phyloP scores from a whole-genome alignment of 345 rosid species.

The Leavenworthia alabamica region DNA sequence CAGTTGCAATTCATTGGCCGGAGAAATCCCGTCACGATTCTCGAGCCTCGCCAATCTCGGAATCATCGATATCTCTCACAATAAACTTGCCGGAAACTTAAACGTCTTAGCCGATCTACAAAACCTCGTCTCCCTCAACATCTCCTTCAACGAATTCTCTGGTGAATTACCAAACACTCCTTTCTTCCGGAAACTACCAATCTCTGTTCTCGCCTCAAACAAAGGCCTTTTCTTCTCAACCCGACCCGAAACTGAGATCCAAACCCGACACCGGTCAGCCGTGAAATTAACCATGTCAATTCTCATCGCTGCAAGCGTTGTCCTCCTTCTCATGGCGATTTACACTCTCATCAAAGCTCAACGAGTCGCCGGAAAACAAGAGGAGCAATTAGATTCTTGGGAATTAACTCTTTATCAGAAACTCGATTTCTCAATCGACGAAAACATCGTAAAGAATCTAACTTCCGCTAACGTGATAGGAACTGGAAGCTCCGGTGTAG shows the following conservation, averaged over 20 bases:
- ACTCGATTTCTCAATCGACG: constrained; percentile 66
- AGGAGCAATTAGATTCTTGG: constrained; percentile 49
- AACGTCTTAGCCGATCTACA: constrained; percentile 47
- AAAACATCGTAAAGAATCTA: constrained; percentile 43
- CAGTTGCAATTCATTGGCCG: constrained; percentile 62
- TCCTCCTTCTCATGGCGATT: constrained; percentile 55
- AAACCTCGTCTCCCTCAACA: constrained; percentile 80
- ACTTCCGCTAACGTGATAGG: constrained; percentile 62
- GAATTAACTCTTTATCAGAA: constrained; percentile 76
- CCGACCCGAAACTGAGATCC: no score
- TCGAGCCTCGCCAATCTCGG: constrained; percentile 57
- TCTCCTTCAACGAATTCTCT: constrained; percentile 72
- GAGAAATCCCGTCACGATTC: constrained; percentile 53
- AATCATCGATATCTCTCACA: constrained; percentile 61
- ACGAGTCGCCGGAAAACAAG: constrained; percentile 36
- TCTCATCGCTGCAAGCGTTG: constrained; percentile 11
- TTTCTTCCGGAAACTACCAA: constrained; percentile 73
- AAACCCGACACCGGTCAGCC: constrained; percentile 44
- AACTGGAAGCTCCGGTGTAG: constrained; percentile 73
- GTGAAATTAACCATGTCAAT: constrained; percentile 28
- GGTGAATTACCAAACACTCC: constrained; percentile 74
- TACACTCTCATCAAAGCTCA: constrained; percentile 40
- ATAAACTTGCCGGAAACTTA: constrained; percentile 61
- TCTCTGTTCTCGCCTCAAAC: constrained; percentile 60
- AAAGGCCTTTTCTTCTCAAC: constrained; percentile 40